Evolutionary conservation across 768 basidiomycete species (phyloP).

Genomic region (Termitomyces eurrhizus): DNA sequence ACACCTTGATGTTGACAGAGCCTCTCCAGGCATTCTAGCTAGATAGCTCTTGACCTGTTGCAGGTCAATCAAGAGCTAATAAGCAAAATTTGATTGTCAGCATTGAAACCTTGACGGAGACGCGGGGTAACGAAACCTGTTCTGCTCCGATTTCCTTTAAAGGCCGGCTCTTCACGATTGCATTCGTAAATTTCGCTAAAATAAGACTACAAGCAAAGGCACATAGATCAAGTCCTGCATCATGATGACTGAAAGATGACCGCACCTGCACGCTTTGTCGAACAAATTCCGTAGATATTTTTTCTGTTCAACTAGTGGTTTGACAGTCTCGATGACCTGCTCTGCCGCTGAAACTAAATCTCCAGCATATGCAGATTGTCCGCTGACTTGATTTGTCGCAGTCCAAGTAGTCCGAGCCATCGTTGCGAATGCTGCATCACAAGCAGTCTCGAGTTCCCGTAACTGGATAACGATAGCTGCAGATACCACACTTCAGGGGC

Average conservation of each 20-base stretch:
- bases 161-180: constrained; percentile 86
- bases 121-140: constrained; percentile 51
- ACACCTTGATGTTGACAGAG: constrained; percentile 51
- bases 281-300: constrained; percentile 91
- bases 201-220: constrained; percentile 54
- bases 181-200: constrained; percentile 83
- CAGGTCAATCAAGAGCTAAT: constrained; percentile 83
- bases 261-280: constrained; percentile 89
- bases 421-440: constrained; percentile 72
- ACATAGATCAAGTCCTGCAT: not conserved
- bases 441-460: constrained; percentile 80
- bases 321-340: constrained; percentile 71
- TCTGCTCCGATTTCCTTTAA: constrained; percentile 93
- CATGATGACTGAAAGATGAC: not conserved
- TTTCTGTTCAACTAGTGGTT: constrained; percentile 87
- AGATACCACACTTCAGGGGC: constrained; percentile 65
- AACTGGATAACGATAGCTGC: constrained; percentile 76
- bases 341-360: constrained; percentile 76
- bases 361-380: constrained; percentile 75
- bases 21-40: constrained; percentile 77
- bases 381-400: constrained; percentile 76
- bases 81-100: constrained; percentile 13
- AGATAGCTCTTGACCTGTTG: constrained; percentile 83
- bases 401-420: constrained; percentile 82
- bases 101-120: not conserved